phyloP scores from a whole-genome alignment of 169 alveolate genomes.

The Besnoitia besnoiti region DNA sequence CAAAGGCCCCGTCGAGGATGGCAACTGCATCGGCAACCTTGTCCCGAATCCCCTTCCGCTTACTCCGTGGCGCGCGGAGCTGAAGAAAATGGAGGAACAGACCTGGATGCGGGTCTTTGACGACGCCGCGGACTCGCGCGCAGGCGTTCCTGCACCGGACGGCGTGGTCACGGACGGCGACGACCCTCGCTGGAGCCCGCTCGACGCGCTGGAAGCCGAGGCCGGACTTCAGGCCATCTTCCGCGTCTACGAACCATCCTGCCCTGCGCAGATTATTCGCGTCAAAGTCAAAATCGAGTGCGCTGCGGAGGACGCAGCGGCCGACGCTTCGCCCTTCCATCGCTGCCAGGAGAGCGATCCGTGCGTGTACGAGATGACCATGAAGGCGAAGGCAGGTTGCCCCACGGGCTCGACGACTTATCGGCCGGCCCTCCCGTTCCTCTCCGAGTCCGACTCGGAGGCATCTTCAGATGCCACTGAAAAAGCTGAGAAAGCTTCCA shows the following conservation, averaged over 20 bases:
- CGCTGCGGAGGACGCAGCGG: background rate
- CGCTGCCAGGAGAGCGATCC: background rate
- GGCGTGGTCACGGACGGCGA: background rate
- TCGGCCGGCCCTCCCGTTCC: background rate
- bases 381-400: background rate
- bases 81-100: background rate
- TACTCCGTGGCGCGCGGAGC: background rate
- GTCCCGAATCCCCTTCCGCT: slow-evolving; percentile 4
- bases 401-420: background rate
- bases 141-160: background rate
- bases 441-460: background rate
- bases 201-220: background rate
- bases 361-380: background rate
- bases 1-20: background rate
- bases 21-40: background rate
- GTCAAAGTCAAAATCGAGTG: background rate
- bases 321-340: background rate
- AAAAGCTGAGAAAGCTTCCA: background rate
- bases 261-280: background rate
- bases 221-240: background rate
- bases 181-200: slow-evolving; percentile 7
- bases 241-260: background rate
- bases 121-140: background rate
- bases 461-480: background rate
- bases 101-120: background rate